A percentile compares a stretch with the other conserved stretches of the same genome.
These are phyloP conservation scores for Boletus pseudo-olivaceus DNA, from an alignment of 768 basidiomycete species.

Conservation along the genomic window DNA sequence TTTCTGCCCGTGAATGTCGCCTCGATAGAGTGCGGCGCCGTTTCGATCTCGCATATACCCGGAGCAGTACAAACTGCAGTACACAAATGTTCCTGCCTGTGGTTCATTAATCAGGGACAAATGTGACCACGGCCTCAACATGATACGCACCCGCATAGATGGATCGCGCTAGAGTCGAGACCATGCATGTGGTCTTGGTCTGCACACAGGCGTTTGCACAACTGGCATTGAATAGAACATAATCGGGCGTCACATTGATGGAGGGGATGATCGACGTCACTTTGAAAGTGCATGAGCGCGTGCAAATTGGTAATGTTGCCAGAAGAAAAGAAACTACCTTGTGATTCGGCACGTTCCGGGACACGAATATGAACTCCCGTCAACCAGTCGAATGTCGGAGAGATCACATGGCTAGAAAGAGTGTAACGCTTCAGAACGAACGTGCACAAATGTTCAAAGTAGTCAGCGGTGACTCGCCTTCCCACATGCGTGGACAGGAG, in stretches of 20 bases:
- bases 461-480: constrained; percentile 31
- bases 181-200: constrained; percentile 51
- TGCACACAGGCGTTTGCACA: constrained; percentile 55
- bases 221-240: constrained; percentile 51
- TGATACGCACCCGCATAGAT: constrained; percentile 57
- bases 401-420: constrained; percentile 41
- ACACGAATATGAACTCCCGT: constrained; percentile 40
- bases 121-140: not conserved
- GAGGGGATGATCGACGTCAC: constrained; percentile 41
- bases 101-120: not conserved
- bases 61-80: constrained; percentile 36
- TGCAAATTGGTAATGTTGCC: not conserved
- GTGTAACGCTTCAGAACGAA: not conserved
- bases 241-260: constrained; percentile 51
- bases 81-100: constrained; percentile 54
- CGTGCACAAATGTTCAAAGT: too few relatives aligned
- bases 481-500: constrained; percentile 53
- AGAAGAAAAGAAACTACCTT: constrained; percentile 29
- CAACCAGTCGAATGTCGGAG: constrained; percentile 25
- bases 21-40: constrained; percentile 54
- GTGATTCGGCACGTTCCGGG: constrained; percentile 39
- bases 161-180: constrained; percentile 35
- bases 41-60: constrained; percentile 62
- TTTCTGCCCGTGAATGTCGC: constrained; percentile 59
- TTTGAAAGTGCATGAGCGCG: constrained; percentile 19